Evolutionary conservation across 2,329 filamentous ascomycete genomes (phyloP).

Genomic region (Proliferodiscus dingleyae): DNA sequence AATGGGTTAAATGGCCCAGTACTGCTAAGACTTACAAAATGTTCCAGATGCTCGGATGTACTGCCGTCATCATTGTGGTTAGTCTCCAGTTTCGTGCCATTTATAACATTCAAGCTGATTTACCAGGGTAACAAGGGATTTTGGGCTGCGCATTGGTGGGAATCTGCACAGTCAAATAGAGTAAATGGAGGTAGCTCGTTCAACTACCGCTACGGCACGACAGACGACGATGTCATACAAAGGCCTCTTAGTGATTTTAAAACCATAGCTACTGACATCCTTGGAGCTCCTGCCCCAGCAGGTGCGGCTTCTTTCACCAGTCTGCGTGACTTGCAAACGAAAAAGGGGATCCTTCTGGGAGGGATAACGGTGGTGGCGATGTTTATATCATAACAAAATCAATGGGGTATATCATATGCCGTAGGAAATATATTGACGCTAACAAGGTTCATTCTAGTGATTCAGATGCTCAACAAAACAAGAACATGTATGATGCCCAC

Average conservation of each 20-base stretch:
- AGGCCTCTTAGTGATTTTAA: neutral
- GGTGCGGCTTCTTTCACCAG: neutral
- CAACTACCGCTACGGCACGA: neutral
- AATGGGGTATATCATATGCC: neutral
- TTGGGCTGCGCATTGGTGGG: neutral
- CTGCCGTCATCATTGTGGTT: neutral
- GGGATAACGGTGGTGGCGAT: neutral
- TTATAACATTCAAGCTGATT: neutral
- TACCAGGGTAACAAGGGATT: neutral
- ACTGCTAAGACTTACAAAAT: neutral
- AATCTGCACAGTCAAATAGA: neutral
- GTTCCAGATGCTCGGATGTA: neutral
- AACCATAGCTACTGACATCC: neutral
- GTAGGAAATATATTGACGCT: neutral
- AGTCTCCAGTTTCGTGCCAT: neutral
- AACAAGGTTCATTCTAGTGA: neutral
- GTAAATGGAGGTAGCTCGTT: neutral
- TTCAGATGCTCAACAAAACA: neutral
- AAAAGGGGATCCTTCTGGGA: neutral
- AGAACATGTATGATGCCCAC: neutral
- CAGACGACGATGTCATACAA: neutral
- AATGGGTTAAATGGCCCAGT: neutral
- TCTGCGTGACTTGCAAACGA: neutral
- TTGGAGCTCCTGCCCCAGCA: neutral
- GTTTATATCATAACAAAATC: neutral